Percentiles rank a stretch among this genome's conserved stretches.
phyloP scores from a whole-genome alignment of 345 rosid species.

The Passiflora organensis region DNA sequence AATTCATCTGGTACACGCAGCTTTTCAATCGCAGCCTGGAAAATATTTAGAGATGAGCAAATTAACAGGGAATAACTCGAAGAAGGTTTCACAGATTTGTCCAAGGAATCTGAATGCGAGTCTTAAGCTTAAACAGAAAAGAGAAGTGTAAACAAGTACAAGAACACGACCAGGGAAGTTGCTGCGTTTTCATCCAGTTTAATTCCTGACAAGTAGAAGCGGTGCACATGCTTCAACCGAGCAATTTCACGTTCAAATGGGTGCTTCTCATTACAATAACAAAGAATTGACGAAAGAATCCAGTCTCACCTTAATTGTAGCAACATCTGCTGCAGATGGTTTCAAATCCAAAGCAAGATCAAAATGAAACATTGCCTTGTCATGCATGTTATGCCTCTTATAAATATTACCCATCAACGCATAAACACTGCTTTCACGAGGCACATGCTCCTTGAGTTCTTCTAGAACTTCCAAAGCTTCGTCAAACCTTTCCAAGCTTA shows the following conservation, averaged over 20 bases:
- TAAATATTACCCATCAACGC: conserved; percentile 94
- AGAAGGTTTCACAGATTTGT: no score
- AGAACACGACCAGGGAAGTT: no score
- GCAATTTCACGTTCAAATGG: not conserved
- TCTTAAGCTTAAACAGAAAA: not conserved
- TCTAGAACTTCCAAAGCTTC: conserved; percentile 87
- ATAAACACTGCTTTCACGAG: conserved; percentile 87
- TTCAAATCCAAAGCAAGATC: conserved; percentile 96
- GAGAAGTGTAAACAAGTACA: not conserved
- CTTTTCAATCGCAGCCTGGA: conserved; percentile 94
- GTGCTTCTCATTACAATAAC: not conserved
- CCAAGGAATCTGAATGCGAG: no score
- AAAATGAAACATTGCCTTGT: conserved; percentile 87
- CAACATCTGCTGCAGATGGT: conserved; percentile 90
- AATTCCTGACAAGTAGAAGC: no score
- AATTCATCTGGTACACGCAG: conserved; percentile 92
- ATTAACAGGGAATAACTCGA: no score
- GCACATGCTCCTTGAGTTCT: conserved; percentile 90
- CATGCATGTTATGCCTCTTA: conserved; percentile 67
- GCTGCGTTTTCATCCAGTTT: no score
- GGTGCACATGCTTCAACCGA: not conserved
- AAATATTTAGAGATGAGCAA: not conserved
- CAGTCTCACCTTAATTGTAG: conserved; percentile 68
- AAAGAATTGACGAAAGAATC: not conserved
- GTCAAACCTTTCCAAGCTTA: conserved; percentile 68